Conservation (phyloP, 768 basidiomycete genomes). For the Glaciozyma antarctica region DNA sequence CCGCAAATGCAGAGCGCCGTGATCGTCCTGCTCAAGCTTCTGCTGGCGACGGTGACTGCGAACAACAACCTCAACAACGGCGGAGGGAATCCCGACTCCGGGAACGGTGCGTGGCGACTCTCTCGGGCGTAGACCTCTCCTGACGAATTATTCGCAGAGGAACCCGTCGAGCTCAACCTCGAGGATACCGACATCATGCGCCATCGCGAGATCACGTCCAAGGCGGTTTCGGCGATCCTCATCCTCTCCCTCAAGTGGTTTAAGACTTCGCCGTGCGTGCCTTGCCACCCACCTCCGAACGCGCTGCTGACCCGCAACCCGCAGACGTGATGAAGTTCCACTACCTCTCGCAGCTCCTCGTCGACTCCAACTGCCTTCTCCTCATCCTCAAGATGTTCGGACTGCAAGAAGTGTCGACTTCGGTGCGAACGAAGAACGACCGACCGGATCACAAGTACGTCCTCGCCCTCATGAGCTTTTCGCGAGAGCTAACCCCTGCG, state of each 20-base stretch:
- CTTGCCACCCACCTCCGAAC: neutral
- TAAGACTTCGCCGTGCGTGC: conserved; percentile 85
- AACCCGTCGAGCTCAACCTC: conserved; percentile 57
- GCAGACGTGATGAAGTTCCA: conserved; percentile 97
- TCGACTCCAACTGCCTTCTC: conserved; percentile 89
- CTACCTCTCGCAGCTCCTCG: conserved; percentile 84
- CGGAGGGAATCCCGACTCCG: neutral
- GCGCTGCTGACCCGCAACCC: neutral
- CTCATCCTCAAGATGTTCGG: conserved; percentile 97
- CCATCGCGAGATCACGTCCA: conserved; percentile 94
- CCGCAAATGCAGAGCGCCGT: conserved; percentile 83
- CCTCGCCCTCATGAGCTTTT: conserved; percentile 10
- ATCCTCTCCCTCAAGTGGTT: conserved; percentile 91
- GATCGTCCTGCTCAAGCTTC: conserved; percentile 78
- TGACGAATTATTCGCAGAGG: conserved; percentile 29
- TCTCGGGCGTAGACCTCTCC: neutral
- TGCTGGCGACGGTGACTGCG: conserved; percentile 86
- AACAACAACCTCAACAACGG: conserved; percentile 40
- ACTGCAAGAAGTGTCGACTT: conserved; percentile 75
- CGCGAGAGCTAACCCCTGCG: neutral
- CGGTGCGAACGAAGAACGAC: conserved; percentile 81
- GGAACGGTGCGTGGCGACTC: neutral
- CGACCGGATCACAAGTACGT: conserved; percentile 42
- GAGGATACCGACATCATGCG: conserved; percentile 89
- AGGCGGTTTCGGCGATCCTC: conserved; percentile 90